Conservation (phyloP, 2,329 filamentous ascomycete genomes). For the Hypoxylon sp. region DNA sequence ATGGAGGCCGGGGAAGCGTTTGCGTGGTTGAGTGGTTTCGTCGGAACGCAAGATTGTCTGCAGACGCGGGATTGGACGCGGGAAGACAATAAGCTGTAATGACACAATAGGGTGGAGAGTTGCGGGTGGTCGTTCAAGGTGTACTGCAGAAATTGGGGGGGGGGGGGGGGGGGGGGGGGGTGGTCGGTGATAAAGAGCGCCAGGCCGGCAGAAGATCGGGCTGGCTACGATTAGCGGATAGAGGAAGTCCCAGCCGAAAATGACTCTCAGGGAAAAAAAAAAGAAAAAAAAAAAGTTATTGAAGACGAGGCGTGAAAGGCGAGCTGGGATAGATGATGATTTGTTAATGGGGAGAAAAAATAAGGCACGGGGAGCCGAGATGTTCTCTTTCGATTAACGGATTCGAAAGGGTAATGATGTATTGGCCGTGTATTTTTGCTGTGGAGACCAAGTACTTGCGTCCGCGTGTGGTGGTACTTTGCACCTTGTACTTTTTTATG, state of each 20-base stretch:
- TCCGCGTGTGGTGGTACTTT: background rate
- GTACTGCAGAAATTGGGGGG: conserved; percentile 28
- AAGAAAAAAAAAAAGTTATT: background rate
- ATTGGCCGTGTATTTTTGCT: conserved; percentile 17
- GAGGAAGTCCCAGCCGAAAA: conserved; percentile 29
- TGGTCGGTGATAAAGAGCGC: background rate
- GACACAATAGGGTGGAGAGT: conserved; percentile 40
- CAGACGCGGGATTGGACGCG: conserved; percentile 39
- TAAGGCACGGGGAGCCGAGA: conserved; percentile 17
- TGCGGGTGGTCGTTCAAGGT: conserved; percentile 29
- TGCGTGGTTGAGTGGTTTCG: conserved; percentile 31
- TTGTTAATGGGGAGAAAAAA: conserved; percentile 26
- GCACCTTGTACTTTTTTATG: too few species aligned
- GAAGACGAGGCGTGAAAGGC: conserved; percentile 23
- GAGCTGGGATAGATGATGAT: conserved; percentile 16
- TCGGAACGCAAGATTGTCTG: conserved; percentile 31
- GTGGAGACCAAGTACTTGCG: conserved; percentile 5
- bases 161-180: background rate
- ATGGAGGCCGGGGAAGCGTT: conserved; percentile 16
- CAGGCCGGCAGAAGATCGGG: background rate
- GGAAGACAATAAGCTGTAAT: conserved; percentile 32
- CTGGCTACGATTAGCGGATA: conserved; percentile 18
- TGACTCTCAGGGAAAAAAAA: conserved; percentile 5
- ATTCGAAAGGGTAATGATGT: conserved; percentile 22
- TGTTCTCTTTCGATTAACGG: conserved; percentile 11